Conservation (phyloP, 257 asterid species). For the Solanum acaule region DNA sequence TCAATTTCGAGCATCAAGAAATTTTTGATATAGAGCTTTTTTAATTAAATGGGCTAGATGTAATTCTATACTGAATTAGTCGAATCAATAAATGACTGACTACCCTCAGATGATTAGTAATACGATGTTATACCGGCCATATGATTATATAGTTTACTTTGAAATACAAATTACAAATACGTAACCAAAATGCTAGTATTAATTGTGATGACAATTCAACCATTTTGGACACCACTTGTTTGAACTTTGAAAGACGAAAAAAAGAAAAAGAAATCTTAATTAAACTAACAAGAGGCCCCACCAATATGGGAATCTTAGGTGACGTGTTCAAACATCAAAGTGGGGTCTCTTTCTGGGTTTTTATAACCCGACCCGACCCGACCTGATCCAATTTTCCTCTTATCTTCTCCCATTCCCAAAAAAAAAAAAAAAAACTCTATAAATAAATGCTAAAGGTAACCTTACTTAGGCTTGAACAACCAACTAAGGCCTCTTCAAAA, state of each 20-base stretch:
- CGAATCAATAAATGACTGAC: no score
- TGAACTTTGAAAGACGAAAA: neutral
- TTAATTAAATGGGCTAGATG: no score
- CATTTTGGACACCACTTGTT: neutral
- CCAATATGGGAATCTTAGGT: no score
- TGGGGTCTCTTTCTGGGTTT: neutral
- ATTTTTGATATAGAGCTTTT: no score
- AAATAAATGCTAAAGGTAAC: slow-evolving; percentile 29
- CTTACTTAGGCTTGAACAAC: slow-evolving; percentile 46
- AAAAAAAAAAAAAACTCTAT: slow-evolving; percentile 15
- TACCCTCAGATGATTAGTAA: no score
- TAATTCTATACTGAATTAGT: no score
- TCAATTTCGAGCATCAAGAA: no score
- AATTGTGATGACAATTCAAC: neutral
- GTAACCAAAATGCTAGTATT: neutral
- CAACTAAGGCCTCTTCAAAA: slow-evolving; percentile 9
- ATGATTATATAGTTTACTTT: no score
- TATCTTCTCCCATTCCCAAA: neutral
- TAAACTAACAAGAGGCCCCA: neutral
- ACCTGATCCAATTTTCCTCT: neutral
- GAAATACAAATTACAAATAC: no score
- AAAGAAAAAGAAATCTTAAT: neutral
- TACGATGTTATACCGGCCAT: no score
- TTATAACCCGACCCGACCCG: neutral
- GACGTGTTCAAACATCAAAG: no score